A percentile compares a stretch with the other conserved stretches of the same genome.
These are phyloP conservation scores for Chalciporus sp. DNA, from an alignment of 1,284 basidiomycete genomes.

Conservation along the genomic window DNA sequence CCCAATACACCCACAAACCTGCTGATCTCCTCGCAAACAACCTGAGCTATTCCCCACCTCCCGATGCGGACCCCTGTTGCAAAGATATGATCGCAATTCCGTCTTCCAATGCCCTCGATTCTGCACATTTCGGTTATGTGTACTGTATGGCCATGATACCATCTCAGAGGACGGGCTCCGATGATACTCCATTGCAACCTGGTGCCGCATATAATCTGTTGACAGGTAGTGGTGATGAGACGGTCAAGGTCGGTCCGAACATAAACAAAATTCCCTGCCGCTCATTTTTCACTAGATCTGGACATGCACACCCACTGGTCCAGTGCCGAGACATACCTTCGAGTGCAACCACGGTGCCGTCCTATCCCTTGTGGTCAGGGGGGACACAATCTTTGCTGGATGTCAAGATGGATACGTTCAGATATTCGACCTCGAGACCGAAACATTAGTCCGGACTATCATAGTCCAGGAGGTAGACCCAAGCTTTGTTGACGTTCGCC, in stretches of 20 bases:
- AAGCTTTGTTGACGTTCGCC: not conserved
- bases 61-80: slow-evolving; percentile 28
- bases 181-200: slow-evolving; percentile 33
- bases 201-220: slow-evolving; percentile 57
- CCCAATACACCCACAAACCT: slow-evolving; percentile 63
- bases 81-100: slow-evolving; percentile 56
- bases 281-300: slow-evolving; percentile 57
- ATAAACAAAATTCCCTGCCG: not conserved
- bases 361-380: slow-evolving; percentile 74
- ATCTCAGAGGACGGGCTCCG: slow-evolving; percentile 40
- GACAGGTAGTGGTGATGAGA: slow-evolving; percentile 88
- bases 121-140: slow-evolving; percentile 93
- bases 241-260: slow-evolving; percentile 65
- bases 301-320: slow-evolving; percentile 56
- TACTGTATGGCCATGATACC: slow-evolving; percentile 80
- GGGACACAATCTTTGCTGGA: slow-evolving; percentile 87
- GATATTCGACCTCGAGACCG: slow-evolving; percentile 90
- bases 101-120: slow-evolving; percentile 72
- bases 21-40: slow-evolving; percentile 67
- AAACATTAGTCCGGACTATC: slow-evolving; percentile 82
- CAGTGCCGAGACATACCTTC: slow-evolving; percentile 59
- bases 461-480: slow-evolving; percentile 75
- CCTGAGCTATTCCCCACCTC: slow-evolving; percentile 30
- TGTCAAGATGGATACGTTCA: slow-evolving; percentile 94
- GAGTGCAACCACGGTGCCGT: slow-evolving; percentile 71